These are phyloP conservation scores for Pythium rhizo-oryzae DNA, from an alignment of 352 stramenopile genomes.

Conservation along the genomic window DNA sequence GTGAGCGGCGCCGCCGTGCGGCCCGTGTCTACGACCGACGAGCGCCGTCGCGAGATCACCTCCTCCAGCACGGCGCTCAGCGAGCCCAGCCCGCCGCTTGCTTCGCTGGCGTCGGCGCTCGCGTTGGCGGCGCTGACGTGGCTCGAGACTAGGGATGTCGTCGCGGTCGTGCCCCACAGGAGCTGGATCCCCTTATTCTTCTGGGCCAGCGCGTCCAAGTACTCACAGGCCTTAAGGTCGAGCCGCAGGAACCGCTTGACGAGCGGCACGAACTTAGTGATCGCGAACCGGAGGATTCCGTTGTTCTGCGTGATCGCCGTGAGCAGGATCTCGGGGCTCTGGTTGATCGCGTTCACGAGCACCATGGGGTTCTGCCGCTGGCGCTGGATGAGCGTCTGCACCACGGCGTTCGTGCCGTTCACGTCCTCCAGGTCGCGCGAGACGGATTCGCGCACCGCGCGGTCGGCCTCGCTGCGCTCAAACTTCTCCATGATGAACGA, in stretches of 20 bases:
- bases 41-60: neutral
- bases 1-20: neutral
- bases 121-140: neutral
- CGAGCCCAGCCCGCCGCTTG: neutral
- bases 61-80: constrained; percentile 12
- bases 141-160: neutral
- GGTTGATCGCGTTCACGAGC: constrained; percentile 62
- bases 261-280: constrained; percentile 62
- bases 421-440: constrained; percentile 33
- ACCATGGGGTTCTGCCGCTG: constrained; percentile 59
- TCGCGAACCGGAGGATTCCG: constrained; percentile 70
- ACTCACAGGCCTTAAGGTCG: constrained; percentile 55
- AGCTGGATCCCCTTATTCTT: constrained; percentile 62
- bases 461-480: constrained; percentile 36
- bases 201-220: constrained; percentile 51
- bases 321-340: constrained; percentile 68
- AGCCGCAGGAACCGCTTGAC: constrained; percentile 74
- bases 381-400: constrained; percentile 53
- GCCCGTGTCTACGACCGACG: constrained; percentile 1
- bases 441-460: constrained; percentile 27
- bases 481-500: constrained; percentile 55
- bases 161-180: constrained; percentile 48
- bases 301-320: constrained; percentile 61
- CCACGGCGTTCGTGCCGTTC: constrained; percentile 31
- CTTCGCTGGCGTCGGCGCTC: neutral